Evolutionary conservation across 164 flowering plant species (phyloP), one percentile per base, ranked within the genome.

Genomic region (Nelumbo lutea): DNA sequence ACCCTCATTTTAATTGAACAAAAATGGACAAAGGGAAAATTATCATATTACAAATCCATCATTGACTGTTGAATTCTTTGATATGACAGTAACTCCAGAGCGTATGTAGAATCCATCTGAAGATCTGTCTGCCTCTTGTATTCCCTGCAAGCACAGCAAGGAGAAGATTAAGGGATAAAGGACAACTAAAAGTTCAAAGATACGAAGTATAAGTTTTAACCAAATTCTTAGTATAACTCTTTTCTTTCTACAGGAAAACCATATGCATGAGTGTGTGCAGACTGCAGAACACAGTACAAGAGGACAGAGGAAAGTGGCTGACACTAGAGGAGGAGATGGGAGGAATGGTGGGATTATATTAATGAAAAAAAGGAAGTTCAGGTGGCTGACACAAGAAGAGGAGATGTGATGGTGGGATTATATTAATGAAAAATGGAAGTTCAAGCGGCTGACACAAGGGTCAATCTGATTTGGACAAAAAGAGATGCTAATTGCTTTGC

Each of bases 111-210:
- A 93, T 43, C 98, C 98, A 60, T 93, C 96, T 10, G 86, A 80
- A 52, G 98, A 73, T 80, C 94, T 88, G 27, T 93, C 97, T 40
- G 92, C 98, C 82, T 93, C 98, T 83, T 89, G 90, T 60, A 90
- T 71, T 10, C 91, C 92, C 98, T 93, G 82, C 80, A 79, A 56
- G 62, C 5, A 69, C 10, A 50, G 9, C 13, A 41, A 53, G 15
- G 57, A 53, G 4, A 61, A 51, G 47, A 38, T 44, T 0, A 56
- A 40, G 2, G 2, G 40, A 6, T 13, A 61, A 9, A 40, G 10
- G 59, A 39, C 13, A 4, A 46, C 8, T 59, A 59, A 50, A 68
- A 39, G 47, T 63, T 48, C 43, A 13, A 27, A 50, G 10, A 15
- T 51, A 14, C 45, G n/a, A 61, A 27, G 53, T 58, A 0, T 27